Evolutionary conservation across 495 filamentous ascomycete genomes (phyloP).

Genomic region (Aspergillus sclerotiicarbonarius): DNA sequence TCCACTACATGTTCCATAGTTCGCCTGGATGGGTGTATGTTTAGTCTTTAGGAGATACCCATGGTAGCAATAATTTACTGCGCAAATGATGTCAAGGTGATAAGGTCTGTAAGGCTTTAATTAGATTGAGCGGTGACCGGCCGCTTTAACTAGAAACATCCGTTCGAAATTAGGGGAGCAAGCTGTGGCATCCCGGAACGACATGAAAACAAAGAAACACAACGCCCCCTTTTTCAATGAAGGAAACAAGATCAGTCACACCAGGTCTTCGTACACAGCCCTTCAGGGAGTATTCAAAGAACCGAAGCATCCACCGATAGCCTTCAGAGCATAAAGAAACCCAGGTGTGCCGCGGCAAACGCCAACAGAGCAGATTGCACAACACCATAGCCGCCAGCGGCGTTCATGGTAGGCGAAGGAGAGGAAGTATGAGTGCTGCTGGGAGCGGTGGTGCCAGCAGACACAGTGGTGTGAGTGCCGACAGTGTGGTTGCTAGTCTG

Average conservation of each 20-base stretch:
- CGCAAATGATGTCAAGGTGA: constrained; percentile 3
- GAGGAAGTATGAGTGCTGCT: constrained; percentile 8
- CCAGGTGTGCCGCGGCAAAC: constrained; percentile 9
- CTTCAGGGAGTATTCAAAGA: not conserved
- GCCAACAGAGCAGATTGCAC: constrained; percentile 7
- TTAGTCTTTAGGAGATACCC: constrained; percentile 34
- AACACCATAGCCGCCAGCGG: constrained; percentile 1
- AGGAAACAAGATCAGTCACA: not conserved
- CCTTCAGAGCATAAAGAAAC: constrained; percentile 8
- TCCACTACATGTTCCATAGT: constrained; percentile 14
- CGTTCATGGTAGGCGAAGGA: constrained; percentile 8
- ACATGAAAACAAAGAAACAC: constrained; percentile 6
- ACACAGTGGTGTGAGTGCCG: constrained; percentile 8
- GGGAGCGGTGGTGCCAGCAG: constrained; percentile 8
- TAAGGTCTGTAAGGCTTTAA: constrained; percentile 10
- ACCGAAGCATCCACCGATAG: not conserved
- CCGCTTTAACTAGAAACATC: constrained; percentile 10
- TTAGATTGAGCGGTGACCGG: constrained; percentile 9
- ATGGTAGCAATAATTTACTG: constrained; percentile 18
- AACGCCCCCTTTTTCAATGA: not conserved
- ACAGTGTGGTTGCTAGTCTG: not conserved
- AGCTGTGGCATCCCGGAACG: constrained; percentile 6
- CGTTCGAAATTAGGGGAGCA: constrained; percentile 8
- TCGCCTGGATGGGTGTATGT: constrained; percentile 15
- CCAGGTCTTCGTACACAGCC: not conserved